Percentiles rank a stretch among this genome's conserved stretches.
phyloP scores from a whole-genome alignment of 2,329 filamentous ascomycete genomes.

The Monosporascus sp. region DNA sequence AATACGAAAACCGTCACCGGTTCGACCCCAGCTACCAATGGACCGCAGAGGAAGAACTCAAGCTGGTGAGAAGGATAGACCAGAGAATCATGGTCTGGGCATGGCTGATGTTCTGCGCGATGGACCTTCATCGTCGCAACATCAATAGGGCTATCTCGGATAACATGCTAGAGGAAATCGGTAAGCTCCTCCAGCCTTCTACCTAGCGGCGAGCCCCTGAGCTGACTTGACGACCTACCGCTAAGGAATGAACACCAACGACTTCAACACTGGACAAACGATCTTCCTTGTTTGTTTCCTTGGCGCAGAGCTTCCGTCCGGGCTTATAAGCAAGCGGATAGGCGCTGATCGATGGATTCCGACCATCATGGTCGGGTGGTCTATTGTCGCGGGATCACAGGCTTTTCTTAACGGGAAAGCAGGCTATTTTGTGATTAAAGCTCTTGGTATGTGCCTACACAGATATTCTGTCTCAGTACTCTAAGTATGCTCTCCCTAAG shows the following conservation, averaged over 20 bases:
- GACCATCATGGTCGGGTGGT: slow-evolving; percentile 36
- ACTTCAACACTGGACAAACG: slow-evolving; percentile 43
- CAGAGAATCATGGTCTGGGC: slow-evolving; percentile 28
- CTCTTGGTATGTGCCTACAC: slow-evolving; percentile 5
- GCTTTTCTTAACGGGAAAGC: slow-evolving; percentile 22
- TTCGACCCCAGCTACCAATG: slow-evolving; percentile 53
- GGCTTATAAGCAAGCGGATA: slow-evolving; percentile 45
- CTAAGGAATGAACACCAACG: slow-evolving; percentile 30
- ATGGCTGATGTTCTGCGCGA: slow-evolving; percentile 19
- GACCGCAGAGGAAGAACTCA: slow-evolving; percentile 51
- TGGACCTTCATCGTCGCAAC: slow-evolving; percentile 22
- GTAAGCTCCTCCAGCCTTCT: slow-evolving; percentile 12
- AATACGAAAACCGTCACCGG: slow-evolving; percentile 53
- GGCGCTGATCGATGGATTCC: slow-evolving; percentile 46
- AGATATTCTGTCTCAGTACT: too few species aligned
- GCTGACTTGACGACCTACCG: not conserved
- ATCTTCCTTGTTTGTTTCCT: slow-evolving; percentile 45
- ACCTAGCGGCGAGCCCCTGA: too few species aligned
- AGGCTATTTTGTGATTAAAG: slow-evolving; percentile 27
- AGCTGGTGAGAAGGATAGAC: slow-evolving; percentile 44
- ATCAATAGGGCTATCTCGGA: slow-evolving; percentile 26
- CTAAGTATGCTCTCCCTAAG: too few species aligned
- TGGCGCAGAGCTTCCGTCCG: slow-evolving; percentile 48
- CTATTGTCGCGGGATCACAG: slow-evolving; percentile 28
- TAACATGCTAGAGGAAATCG: slow-evolving; percentile 31